These are phyloP conservation scores for Phytophthora pisi DNA, from an alignment of 352 stramenopile species.

Conservation along the genomic window DNA sequence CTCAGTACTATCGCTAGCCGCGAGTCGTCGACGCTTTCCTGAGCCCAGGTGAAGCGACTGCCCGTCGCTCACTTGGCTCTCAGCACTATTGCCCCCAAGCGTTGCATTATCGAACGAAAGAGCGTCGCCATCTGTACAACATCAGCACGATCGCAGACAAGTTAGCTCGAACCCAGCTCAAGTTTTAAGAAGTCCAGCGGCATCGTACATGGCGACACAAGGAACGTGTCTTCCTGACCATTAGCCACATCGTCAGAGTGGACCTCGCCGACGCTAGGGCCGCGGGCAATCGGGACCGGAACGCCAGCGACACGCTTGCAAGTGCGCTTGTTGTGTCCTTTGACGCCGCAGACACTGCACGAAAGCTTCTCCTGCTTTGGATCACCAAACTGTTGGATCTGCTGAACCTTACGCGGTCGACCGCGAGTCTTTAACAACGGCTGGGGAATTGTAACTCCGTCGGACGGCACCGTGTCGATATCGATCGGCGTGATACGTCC, in stretches of 20 bases:
- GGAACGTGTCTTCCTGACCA: conserved; percentile 37
- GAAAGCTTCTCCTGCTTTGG: conserved; percentile 75
- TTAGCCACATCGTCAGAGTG: conserved; percentile 28
- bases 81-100: conserved; percentile 19
- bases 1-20: conserved; percentile 4
- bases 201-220: conserved; percentile 39
- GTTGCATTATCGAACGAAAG: conserved; percentile 43
- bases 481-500: conserved; percentile 83
- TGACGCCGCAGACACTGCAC: conserved; percentile 81
- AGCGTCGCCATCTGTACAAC: conserved; percentile 36
- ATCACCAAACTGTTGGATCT: conserved; percentile 79
- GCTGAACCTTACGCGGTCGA: conserved; percentile 76
- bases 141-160: conserved; percentile 4
- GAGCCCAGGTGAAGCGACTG: conserved; percentile 17
- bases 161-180: conserved; percentile 5
- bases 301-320: conserved; percentile 57
- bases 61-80: conserved; percentile 25
- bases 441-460: conserved; percentile 63
- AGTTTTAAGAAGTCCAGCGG: not conserved
- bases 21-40: conserved; percentile 35
- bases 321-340: conserved; percentile 86
- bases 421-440: conserved; percentile 62
- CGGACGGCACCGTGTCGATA: conserved; percentile 66
- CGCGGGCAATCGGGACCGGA: conserved; percentile 8
- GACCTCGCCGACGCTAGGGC: conserved; percentile 10